A percentile compares a stretch with the other conserved stretches of the same genome.
Conservation (phyloP, 345 rosid genomes). For the Brassica incana region DNA sequence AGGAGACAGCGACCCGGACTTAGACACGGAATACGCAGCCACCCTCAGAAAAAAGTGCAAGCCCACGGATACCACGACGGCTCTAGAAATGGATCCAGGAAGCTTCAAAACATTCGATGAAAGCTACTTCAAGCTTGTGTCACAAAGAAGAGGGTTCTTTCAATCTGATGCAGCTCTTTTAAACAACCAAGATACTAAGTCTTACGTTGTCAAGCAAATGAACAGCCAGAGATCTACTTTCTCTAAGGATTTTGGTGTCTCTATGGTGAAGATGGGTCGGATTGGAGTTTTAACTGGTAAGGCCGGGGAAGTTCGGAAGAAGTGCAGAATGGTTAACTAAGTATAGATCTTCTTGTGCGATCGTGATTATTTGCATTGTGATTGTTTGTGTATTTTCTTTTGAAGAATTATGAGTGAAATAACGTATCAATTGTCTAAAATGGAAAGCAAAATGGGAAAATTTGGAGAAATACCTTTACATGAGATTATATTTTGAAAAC, state of each 20-base stretch:
- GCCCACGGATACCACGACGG: conserved; percentile 47
- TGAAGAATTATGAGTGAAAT: not conserved
- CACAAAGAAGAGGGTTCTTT: conserved; percentile 62
- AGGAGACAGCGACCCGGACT: conserved; percentile 51
- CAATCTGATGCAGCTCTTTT: conserved; percentile 69
- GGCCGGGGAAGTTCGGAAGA: conserved; percentile 58
- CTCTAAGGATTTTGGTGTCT: conserved; percentile 58
- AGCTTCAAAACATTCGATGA: conserved; percentile 61
- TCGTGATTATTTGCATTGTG: not conserved
- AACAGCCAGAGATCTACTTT: conserved; percentile 38
- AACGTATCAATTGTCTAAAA: not conserved
- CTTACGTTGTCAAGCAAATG: conserved; percentile 45
- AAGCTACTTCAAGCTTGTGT: conserved; percentile 47
- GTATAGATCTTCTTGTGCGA: not conserved
- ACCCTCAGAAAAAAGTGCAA: conserved; percentile 46
- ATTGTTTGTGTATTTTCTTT: not conserved
- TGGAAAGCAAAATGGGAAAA: not conserved
- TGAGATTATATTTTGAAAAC: too few relatives aligned
- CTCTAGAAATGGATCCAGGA: conserved; percentile 75
- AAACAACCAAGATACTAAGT: conserved; percentile 45
- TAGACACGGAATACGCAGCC: conserved; percentile 45
- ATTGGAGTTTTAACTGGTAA: conserved; percentile 58
- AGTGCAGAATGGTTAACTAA: conserved; percentile 53
- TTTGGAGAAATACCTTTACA: too few relatives aligned
- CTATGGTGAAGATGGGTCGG: conserved; percentile 76